Evolutionary conservation across 1,139 yeast species (phyloP).

Genomic region (Yamadazyma sp.): DNA sequence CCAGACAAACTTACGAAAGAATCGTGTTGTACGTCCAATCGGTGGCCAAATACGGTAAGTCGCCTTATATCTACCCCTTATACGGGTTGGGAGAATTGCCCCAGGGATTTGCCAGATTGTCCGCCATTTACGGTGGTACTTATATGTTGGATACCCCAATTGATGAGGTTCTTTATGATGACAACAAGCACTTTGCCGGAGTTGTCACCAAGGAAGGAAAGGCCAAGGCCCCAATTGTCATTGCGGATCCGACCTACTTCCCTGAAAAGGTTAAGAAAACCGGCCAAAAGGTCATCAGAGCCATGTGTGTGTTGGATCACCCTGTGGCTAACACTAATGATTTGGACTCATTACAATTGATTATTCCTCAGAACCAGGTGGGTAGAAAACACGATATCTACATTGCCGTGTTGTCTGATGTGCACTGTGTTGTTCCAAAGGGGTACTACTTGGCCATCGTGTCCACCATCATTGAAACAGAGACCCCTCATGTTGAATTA

Average conservation of each 20-base stretch:
- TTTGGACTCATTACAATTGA: conserved; percentile 88
- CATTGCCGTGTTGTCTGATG: conserved; percentile 84
- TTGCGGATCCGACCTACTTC: conserved; percentile 98
- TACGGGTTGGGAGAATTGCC: conserved; percentile 98
- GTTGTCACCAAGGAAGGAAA: conserved; percentile 89
- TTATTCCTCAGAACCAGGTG: conserved; percentile 95
- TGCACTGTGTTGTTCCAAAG: conserved; percentile 88
- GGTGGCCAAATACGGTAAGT: conserved; percentile 92
- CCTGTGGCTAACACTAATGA: conserved; percentile 83
- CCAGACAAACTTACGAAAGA: conserved; percentile 89
- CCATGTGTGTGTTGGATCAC: conserved; percentile 90
- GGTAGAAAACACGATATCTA: conserved; percentile 92
- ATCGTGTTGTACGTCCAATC: conserved; percentile 83
- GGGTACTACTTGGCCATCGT: conserved; percentile 92
- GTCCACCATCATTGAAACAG: conserved; percentile 93
- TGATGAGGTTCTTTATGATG: conserved; percentile 78
- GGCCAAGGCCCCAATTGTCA: conserved; percentile 89
- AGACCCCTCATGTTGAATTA: conserved; percentile 86
- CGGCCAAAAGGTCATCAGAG: conserved; percentile 87
- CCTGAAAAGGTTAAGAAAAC: conserved; percentile 85
- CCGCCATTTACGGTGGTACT: conserved; percentile 98
- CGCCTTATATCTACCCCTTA: conserved; percentile 93
- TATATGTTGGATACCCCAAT: conserved; percentile 97
- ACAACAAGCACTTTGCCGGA: conserved; percentile 69
- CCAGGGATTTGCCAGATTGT: conserved; percentile 95